phyloP scores from a whole-genome alignment of 208 protist species.

The Leishmania aethiopica region DNA sequence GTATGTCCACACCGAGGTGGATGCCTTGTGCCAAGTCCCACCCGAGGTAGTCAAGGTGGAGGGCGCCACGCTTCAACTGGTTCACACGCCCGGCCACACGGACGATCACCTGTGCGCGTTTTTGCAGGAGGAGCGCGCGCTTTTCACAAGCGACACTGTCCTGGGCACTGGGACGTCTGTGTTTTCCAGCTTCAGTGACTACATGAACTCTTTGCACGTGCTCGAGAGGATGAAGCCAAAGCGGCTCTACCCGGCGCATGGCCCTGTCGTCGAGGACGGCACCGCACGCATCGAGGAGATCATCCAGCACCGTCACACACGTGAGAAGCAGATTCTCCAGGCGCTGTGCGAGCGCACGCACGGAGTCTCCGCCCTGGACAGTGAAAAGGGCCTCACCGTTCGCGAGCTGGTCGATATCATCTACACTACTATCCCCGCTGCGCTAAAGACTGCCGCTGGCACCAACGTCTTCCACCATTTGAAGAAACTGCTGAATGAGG shows the following conservation, averaged over 20 bases:
- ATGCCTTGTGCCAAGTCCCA: constrained; percentile 32
- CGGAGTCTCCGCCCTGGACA: not conserved
- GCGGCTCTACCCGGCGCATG: constrained; percentile 64
- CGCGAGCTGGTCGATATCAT: constrained; percentile 45
- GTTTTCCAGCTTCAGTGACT: constrained; percentile 65
- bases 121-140: constrained; percentile 51
- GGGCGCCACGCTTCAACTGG: constrained; percentile 48
- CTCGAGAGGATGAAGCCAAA: constrained; percentile 32
- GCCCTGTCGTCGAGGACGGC: constrained; percentile 54
- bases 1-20: constrained; percentile 28
- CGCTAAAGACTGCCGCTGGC: constrained; percentile 48
- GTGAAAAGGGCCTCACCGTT: constrained; percentile 25
- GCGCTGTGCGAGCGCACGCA: constrained; percentile 27
- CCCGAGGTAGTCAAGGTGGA: constrained; percentile 37
- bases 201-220: constrained; percentile 50
- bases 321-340: constrained; percentile 64
- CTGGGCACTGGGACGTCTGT: constrained; percentile 64
- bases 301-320: constrained; percentile 49
- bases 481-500: constrained; percentile 59
- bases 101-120: constrained; percentile 64
- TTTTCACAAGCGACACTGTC: constrained; percentile 74
- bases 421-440: constrained; percentile 47
- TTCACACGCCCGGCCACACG: constrained; percentile 70
- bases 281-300: constrained; percentile 52
- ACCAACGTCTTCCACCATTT: constrained; percentile 70